phyloP scores from a whole-genome alignment of 2,329 filamentous ascomycete genomes.

The Celoporthe dispersa region DNA sequence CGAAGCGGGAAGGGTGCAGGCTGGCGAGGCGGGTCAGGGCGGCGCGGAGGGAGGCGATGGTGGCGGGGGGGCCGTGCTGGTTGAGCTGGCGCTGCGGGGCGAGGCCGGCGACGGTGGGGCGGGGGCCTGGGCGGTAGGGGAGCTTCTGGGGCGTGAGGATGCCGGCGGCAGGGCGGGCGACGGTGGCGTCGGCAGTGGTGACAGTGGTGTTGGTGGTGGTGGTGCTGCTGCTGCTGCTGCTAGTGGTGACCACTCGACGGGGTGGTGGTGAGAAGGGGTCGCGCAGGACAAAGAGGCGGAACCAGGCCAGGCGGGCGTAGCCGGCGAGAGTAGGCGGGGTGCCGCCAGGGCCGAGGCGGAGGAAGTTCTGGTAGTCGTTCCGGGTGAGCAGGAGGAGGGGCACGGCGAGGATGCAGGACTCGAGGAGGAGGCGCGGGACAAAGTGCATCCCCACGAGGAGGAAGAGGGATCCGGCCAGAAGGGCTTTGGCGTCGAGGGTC shows the following conservation, averaged over 20 bases:
- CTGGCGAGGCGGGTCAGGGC: constrained; percentile 57
- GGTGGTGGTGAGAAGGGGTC: constrained; percentile 68
- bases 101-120: constrained; percentile 74
- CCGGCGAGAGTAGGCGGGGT: constrained; percentile 75
- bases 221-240: too few relatives aligned
- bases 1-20: constrained; percentile 52
- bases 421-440: constrained; percentile 51
- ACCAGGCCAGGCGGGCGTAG: constrained; percentile 74
- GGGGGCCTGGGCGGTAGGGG: constrained; percentile 63
- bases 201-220: constrained; percentile 22
- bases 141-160: constrained; percentile 60
- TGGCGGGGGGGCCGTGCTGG: constrained; percentile 60
- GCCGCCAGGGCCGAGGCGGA: constrained; percentile 78
- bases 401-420: constrained; percentile 54
- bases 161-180: constrained; percentile 58
- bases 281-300: constrained; percentile 72
- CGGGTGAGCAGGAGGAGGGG: constrained; percentile 59
- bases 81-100: constrained; percentile 80
- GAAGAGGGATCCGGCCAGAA: constrained; percentile 49
- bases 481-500: constrained; percentile 55
- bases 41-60: constrained; percentile 59
- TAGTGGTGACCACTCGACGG: background rate
- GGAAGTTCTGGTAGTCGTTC: constrained; percentile 76
- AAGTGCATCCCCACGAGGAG: constrained; percentile 59
- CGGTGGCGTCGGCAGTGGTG: constrained; percentile 50